Base-by-base conservation (phyloP, 2,329 filamentous ascomycete genomes). In the Fusarium acutatum region DNA sequence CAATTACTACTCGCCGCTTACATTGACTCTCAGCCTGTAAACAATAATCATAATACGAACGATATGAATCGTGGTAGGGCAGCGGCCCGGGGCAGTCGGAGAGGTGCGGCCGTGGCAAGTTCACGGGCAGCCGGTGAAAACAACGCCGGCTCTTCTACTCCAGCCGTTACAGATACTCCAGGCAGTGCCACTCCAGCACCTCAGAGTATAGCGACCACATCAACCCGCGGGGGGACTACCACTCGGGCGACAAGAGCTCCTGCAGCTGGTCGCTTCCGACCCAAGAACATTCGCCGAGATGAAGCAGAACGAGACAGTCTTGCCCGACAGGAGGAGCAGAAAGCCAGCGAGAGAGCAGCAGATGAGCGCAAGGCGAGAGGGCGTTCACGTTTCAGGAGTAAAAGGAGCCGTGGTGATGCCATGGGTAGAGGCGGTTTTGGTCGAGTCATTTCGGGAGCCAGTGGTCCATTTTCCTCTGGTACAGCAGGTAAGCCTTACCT, bases 221-320 rank as follows among this genome's bases (percentile, higher is more conserved):
- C 80, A 10, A 69, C 78, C 22, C 77, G 82, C 5, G 81, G 81
- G 28, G 80, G 80, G 13, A 73, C 80, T 40, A 78, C 82, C 10
- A 76, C 83, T 8, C 79, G 81, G 41, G 80, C 81, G 15, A 79
- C 83, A 20, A 76, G 82, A 34, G 82, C 81, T 24, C 77, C 81
- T n/a, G 77, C 79, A 26, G 67, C 78, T 15, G 82, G 81, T 43
- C 82, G 86, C 41, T 87, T 88, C 59, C 83, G 83, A 58, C 86
- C 86, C 35, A 87, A 84, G 72, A 86, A 84, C 66, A 77, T 87
- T 53, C 83, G 86, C 60, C 81, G 86, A 83, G 85, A 88, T 79
- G 86, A 87, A 62, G 83, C 84, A 12, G 85, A 87, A 58, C 81
- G 86, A 76, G 85, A 86, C 60, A 83, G 74, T 57, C 78, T 88